Base-by-base conservation (phyloP, 805 yeast species). In the Pichia gijzeniarum region DNA sequence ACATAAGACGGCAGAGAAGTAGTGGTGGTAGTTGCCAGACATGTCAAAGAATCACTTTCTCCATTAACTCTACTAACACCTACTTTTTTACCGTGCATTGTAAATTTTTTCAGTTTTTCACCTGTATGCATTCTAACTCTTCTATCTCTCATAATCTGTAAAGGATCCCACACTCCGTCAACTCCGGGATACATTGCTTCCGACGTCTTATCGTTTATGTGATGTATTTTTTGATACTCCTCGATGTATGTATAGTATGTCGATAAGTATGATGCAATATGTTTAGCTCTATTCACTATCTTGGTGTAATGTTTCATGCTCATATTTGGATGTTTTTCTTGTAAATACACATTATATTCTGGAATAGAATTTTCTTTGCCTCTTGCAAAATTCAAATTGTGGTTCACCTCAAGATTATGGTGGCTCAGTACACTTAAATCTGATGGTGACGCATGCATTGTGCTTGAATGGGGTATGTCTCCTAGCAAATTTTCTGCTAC, bases 101-200 rank as follows among this genome's bases (percentile, higher is more conserved):
- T 31, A 35, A 48, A 30, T 3, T 69, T 66, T 34, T 72, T 69
- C 2, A 77, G 72, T 31, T 67, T 65, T 46, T 75, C 77, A 41
- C 70, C 71, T 53, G 74, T 66, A 53, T 73, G 74, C 47, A 73
- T 71, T 43, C 85, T 62, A 3, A 82, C 58, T 53, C 70, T 71
- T 47, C 95, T 70, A 62, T 87, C 83, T 46, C 96, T 67, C 22
- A 88, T 77, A n/a, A 81, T 73, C 62, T 86, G 95, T 37, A 88
- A 65, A 3, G 96, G 96, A 58, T 88, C 88, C 67, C 81, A 88
- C 3, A 76, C 73, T 2, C 82, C 85, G 45, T 80, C 87, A 3
- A 83, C 74, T 2, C 76, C 77, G 2, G 70, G 72, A 50, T 74
- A 72, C 3, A 38, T 43, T 0, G 58, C 56, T 2, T 22, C 47